Evolutionary conservation across 2,329 filamentous ascomycete genomes (phyloP).

Genomic region (Fusarium armeniacum): DNA sequence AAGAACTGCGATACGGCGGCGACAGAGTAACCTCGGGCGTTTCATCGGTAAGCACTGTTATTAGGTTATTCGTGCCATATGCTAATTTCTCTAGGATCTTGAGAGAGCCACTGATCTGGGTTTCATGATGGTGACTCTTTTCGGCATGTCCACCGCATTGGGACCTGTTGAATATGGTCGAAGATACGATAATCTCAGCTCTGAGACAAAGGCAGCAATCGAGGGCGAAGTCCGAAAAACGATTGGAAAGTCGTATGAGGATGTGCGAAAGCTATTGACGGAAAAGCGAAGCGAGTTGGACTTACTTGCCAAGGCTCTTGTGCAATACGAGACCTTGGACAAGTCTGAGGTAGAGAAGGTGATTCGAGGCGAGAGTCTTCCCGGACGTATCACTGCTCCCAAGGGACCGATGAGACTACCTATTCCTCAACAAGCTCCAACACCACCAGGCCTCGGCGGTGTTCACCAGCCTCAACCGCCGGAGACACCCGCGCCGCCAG

Average conservation of each 20-base stretch:
- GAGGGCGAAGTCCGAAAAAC: slow-evolving; percentile 89
- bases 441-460: slow-evolving; percentile 55
- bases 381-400: slow-evolving; percentile 73
- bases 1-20: slow-evolving; percentile 92
- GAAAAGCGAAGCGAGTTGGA: slow-evolving; percentile 88
- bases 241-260: slow-evolving; percentile 83
- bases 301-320: slow-evolving; percentile 85
- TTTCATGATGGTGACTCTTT: slow-evolving; percentile 87
- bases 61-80: neutral
- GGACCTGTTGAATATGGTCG: slow-evolving; percentile 90
- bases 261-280: slow-evolving; percentile 78
- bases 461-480: slow-evolving; percentile 54
- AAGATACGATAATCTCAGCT: slow-evolving; percentile 85
- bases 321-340: slow-evolving; percentile 94
- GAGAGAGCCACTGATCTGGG: slow-evolving; percentile 84
- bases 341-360: slow-evolving; percentile 92
- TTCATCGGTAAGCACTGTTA: slow-evolving; percentile 71
- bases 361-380: slow-evolving; percentile 85
- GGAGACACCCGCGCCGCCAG: slow-evolving; percentile 54
- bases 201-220: slow-evolving; percentile 87
- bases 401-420: slow-evolving; percentile 59
- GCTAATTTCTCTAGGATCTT: slow-evolving; percentile 75
- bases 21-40: slow-evolving; percentile 93
- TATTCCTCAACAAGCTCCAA: slow-evolving; percentile 54
- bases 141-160: slow-evolving; percentile 89